phyloP scores from a whole-genome alignment of 768 basidiomycete species.

The Steccherinum ochraceum region DNA sequence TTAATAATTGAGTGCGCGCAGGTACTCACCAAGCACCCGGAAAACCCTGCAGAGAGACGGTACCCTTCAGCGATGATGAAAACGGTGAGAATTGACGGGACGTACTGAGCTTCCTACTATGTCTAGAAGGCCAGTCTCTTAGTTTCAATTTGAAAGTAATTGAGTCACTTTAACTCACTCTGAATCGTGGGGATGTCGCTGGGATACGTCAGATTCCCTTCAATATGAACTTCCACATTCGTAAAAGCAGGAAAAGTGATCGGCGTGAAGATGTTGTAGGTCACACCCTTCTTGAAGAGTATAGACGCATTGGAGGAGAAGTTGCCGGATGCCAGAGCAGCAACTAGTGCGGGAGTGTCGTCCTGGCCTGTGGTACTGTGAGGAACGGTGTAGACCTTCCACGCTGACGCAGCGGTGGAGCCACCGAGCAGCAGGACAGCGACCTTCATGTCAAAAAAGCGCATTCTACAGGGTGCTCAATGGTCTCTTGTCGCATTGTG shows the following conservation, averaged over 20 bases:
- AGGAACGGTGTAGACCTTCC: slow-evolving; percentile 47
- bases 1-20: neutral
- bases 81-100: neutral
- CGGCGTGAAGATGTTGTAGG: slow-evolving; percentile 58
- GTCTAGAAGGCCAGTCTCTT: neutral
- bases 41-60: slow-evolving; percentile 32
- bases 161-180: slow-evolving; percentile 26
- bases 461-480: no score
- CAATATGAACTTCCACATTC: slow-evolving; percentile 51
- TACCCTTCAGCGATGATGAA: neutral
- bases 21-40: slow-evolving; percentile 39
- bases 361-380: slow-evolving; percentile 41
- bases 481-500: no score
- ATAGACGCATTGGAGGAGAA: slow-evolving; percentile 37
- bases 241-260: slow-evolving; percentile 47
- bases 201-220: slow-evolving; percentile 55
- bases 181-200: slow-evolving; percentile 45
- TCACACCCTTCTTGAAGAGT: slow-evolving; percentile 47
- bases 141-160: neutral
- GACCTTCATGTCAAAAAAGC: neutral
- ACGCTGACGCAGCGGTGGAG: slow-evolving; percentile 26
- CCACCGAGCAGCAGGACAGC: slow-evolving; percentile 26
- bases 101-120: slow-evolving; percentile 38
- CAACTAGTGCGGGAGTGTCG: slow-evolving; percentile 43
- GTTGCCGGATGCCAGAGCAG: slow-evolving; percentile 32